Conservation (phyloP, 768 basidiomycete species). For the Mycena rosella region DNA sequence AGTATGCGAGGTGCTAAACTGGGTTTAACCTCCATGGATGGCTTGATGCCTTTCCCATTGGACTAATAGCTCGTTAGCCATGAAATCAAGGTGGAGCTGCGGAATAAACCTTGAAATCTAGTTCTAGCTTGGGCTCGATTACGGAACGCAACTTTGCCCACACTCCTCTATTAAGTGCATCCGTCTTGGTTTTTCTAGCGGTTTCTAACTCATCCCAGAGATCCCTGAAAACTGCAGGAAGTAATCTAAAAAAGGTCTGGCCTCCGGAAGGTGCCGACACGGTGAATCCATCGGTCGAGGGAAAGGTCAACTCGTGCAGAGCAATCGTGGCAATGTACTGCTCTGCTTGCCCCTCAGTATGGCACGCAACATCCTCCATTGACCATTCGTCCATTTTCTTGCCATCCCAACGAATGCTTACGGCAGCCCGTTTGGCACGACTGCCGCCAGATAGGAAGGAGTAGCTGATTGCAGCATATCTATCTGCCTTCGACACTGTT, state of each 20-base stretch:
- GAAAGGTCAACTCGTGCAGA: conserved; percentile 82
- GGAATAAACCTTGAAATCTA: conserved; percentile 54
- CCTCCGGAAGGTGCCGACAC: conserved; percentile 59
- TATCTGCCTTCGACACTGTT: conserved; percentile 74
- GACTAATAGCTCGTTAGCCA: conserved; percentile 28
- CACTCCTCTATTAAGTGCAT: conserved; percentile 71
- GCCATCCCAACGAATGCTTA: conserved; percentile 82
- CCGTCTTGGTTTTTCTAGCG: conserved; percentile 69
- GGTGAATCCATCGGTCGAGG: conserved; percentile 73
- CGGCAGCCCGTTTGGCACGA: conserved; percentile 78
- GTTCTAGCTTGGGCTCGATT: conserved; percentile 69
- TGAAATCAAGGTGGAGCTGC: background rate
- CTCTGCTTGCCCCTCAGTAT: conserved; percentile 83
- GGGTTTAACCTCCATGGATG: conserved; percentile 28
- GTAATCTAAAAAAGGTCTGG: conserved; percentile 77
- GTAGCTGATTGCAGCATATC: conserved; percentile 82
- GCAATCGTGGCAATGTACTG: conserved; percentile 92
- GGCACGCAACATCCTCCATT: conserved; percentile 91
- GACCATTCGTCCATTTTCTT: conserved; percentile 72
- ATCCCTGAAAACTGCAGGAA: conserved; percentile 89
- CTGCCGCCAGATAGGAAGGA: conserved; percentile 73
- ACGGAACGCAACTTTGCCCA: conserved; percentile 81
- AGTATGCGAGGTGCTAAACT: conserved; percentile 9
- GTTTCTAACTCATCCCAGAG: conserved; percentile 92
- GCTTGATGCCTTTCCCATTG: conserved; percentile 42